phyloP scores from a whole-genome alignment of 2,329 filamentous ascomycete species.

The Cordyceps militaris region DNA sequence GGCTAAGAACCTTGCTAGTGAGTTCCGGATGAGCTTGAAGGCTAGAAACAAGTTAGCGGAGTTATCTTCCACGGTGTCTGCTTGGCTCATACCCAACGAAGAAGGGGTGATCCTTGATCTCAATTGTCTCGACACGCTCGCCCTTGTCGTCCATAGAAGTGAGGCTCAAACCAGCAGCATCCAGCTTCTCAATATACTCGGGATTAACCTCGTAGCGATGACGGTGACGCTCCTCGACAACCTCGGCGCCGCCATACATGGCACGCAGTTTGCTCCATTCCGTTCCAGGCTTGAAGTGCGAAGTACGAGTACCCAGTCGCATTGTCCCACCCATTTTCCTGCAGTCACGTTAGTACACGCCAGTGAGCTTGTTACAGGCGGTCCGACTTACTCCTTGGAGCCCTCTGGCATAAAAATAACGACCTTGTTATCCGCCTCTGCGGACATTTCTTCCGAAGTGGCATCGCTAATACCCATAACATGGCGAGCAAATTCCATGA shows the following conservation, averaged over 20 bases:
- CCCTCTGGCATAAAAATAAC: constrained; percentile 89
- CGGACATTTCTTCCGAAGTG: constrained; percentile 48
- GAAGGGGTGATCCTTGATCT: constrained; percentile 76
- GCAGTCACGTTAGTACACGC: background rate
- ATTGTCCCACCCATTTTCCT: constrained; percentile 71
- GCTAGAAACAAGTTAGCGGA: constrained; percentile 23
- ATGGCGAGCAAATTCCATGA: constrained; percentile 79
- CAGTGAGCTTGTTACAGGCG: background rate
- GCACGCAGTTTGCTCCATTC: constrained; percentile 74
- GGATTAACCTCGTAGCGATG: constrained; percentile 92
- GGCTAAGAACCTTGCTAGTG: constrained; percentile 64
- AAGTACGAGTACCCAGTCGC: constrained; percentile 70
- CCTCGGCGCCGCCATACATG: constrained; percentile 56
- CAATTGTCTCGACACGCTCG: constrained; percentile 75
- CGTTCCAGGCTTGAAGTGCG: constrained; percentile 65
- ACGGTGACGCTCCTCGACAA: constrained; percentile 68
- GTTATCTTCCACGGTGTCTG: background rate
- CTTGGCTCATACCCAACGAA: constrained; percentile 46
- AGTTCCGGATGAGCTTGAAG: constrained; percentile 91
- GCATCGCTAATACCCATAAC: constrained; percentile 56
- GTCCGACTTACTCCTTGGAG: constrained; percentile 32
- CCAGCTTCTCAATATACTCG: constrained; percentile 60
- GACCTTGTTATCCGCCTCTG: constrained; percentile 56
- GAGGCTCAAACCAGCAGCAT: constrained; percentile 64
- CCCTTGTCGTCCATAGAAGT: constrained; percentile 74